Evolutionary conservation across 192 early-diverging fungal genomes (phyloP).

Genomic region (Anaeromyces robustus): DNA sequence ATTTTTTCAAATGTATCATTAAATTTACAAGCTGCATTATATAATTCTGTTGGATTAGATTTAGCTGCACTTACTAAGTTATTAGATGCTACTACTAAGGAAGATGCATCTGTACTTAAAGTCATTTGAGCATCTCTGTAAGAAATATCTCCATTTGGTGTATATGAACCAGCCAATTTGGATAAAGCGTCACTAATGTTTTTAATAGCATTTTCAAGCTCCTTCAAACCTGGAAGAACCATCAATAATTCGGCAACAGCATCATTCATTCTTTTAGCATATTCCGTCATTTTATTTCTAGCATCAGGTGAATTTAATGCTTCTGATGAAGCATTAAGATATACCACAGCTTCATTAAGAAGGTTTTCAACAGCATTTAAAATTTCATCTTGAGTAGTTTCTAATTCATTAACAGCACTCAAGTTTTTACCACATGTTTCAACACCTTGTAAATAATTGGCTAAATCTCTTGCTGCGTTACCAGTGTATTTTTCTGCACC

Average conservation of each 20-base stretch:
- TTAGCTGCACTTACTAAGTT: slow-evolving; percentile 10
- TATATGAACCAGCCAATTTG: neutral
- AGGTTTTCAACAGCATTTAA: slow-evolving; percentile 15
- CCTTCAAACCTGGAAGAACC: slow-evolving; percentile 21
- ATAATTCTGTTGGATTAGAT: slow-evolving; percentile 16
- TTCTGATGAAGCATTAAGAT: slow-evolving; percentile 16
- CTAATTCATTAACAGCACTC: slow-evolving; percentile 9
- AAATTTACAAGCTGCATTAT: slow-evolving; percentile 11
- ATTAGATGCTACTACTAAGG: slow-evolving; percentile 17
- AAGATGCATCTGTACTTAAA: slow-evolving; percentile 14
- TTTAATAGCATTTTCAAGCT: slow-evolving; percentile 11
- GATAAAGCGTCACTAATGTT: slow-evolving; percentile 5
- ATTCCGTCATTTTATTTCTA: neutral
- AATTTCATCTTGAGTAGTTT: slow-evolving; percentile 9
- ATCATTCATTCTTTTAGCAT: neutral
- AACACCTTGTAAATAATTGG: slow-evolving; percentile 17
- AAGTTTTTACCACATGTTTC: slow-evolving; percentile 9
- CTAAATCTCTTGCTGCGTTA: slow-evolving; percentile 21
- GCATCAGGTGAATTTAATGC: slow-evolving; percentile 11
- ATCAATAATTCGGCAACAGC: slow-evolving; percentile 3
- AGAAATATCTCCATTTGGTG: neutral
- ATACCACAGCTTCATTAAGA: slow-evolving; percentile 9
- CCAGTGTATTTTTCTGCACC: slow-evolving; percentile 15
- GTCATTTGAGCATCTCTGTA: slow-evolving; percentile 19
- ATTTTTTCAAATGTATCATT: slow-evolving; percentile 10